Evolutionary conservation across 2,329 filamentous ascomycete genomes (phyloP).

Genomic region (Cladophialophora bantiana): DNA sequence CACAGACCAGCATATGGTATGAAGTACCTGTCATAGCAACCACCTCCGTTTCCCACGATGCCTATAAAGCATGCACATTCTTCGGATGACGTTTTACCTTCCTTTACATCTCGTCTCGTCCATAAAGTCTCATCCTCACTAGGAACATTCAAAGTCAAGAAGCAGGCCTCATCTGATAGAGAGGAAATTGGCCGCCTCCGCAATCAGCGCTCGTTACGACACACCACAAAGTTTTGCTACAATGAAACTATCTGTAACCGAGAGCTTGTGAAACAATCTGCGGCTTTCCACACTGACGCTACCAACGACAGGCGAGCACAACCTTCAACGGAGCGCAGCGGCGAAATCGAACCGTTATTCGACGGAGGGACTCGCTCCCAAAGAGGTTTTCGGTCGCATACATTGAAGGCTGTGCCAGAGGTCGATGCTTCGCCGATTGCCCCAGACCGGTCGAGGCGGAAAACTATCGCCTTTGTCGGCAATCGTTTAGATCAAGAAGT

Average conservation of each 20-base stretch:
- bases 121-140: slow-evolving; percentile 23
- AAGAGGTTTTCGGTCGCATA: slow-evolving; percentile 19
- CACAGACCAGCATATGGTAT: slow-evolving; percentile 37
- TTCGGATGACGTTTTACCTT: slow-evolving; percentile 10
- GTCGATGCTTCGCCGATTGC: slow-evolving; percentile 31
- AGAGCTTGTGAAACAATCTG: neutral
- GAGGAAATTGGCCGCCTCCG: neutral
- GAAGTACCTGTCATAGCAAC: slow-evolving; percentile 40
- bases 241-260: neutral
- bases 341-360: neutral
- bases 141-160: slow-evolving; percentile 11
- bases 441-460: slow-evolving; percentile 24
- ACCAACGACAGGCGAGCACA: slow-evolving; percentile 7
- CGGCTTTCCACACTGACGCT: slow-evolving; percentile 4
- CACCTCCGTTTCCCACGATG: slow-evolving; percentile 31
- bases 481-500: neutral
- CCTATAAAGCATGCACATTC: slow-evolving; percentile 22
- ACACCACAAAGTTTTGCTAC: slow-evolving; percentile 1
- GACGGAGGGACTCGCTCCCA: neutral
- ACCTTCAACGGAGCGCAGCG: neutral
- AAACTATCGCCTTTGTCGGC: slow-evolving; percentile 21
- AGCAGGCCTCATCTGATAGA: slow-evolving; percentile 7
- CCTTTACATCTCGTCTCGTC: slow-evolving; percentile 20
- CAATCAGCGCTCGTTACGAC: slow-evolving; percentile 3
- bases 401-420: slow-evolving; percentile 20